Evolutionary conservation across 1,284 basidiomycete species (phyloP).

Genomic region (Leccinum griseonigrum): DNA sequence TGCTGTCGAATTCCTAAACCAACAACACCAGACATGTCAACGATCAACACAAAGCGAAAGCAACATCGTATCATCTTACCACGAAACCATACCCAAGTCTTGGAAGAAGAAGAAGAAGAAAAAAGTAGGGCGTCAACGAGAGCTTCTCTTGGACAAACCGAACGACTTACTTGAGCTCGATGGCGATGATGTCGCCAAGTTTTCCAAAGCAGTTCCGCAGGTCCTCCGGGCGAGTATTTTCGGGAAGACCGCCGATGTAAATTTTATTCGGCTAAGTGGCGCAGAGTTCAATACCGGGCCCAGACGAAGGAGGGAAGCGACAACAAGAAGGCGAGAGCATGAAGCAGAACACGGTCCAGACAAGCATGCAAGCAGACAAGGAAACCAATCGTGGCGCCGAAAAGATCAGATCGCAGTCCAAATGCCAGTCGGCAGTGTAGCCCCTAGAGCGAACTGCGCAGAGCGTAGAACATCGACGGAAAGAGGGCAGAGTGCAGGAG

Average conservation of each 20-base stretch:
- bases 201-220: conserved; percentile 81
- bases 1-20: conserved; percentile 73
- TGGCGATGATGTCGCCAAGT: conserved; percentile 70
- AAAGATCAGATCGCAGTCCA: conserved; percentile 20
- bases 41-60: neutral
- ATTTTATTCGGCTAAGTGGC: conserved; percentile 82
- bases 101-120: conserved; percentile 2
- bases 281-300: conserved; percentile 60
- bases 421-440: conserved; percentile 23
- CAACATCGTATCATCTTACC: conserved; percentile 43
- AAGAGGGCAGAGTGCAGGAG: conserved; percentile 24
- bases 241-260: conserved; percentile 83
- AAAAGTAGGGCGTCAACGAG: conserved; percentile 9
- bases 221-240: conserved; percentile 80
- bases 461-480: conserved; percentile 18
- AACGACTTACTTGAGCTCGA: conserved; percentile 75
- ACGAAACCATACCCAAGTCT: conserved; percentile 82
- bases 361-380: conserved; percentile 22
- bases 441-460: conserved; percentile 19
- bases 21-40: neutral
- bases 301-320: conserved; percentile 44
- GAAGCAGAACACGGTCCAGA: conserved; percentile 23
- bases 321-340: conserved; percentile 43
- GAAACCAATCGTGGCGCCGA: conserved; percentile 15
- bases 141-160: neutral